Evolutionary conservation across 2,329 filamentous ascomycete species (phyloP).

Genomic region (Albifimbria verrucaria): DNA sequence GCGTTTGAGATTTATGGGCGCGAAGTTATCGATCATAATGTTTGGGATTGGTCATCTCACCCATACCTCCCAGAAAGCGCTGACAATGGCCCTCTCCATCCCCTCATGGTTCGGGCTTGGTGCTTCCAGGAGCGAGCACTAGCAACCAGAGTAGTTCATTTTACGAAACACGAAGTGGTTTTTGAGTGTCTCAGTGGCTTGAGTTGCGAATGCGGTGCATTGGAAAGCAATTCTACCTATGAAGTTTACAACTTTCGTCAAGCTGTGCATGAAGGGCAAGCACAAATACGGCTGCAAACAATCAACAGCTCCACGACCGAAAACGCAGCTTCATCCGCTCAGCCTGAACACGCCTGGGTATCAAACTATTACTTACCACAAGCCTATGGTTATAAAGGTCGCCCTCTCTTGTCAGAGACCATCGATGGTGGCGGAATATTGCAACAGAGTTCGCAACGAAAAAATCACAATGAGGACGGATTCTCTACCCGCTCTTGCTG

Average conservation of each 20-base stretch:
- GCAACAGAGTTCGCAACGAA: constrained; percentile 19
- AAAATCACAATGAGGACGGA: constrained; percentile 17
- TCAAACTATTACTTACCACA: neutral
- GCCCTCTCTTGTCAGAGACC: constrained; percentile 5
- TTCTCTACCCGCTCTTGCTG: constrained; percentile 19
- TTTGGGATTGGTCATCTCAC: constrained; percentile 12
- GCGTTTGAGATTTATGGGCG: constrained; percentile 15
- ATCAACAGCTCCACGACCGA: neutral
- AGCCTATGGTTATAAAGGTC: neutral
- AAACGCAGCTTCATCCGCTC: neutral
- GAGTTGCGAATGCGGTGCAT: constrained; percentile 20
- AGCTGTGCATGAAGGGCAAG: constrained; percentile 8
- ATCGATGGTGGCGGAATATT: constrained; percentile 19
- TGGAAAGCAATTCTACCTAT: constrained; percentile 13
- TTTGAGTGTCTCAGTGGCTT: constrained; percentile 19
- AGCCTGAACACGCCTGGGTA: neutral
- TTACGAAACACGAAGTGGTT: constrained; percentile 19
- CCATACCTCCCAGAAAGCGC: constrained; percentile 7
- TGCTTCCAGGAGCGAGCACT: constrained; percentile 26
- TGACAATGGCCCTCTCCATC: constrained; percentile 9
- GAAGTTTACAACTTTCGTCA: constrained; percentile 5
- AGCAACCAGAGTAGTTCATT: constrained; percentile 23
- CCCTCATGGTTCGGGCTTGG: constrained; percentile 22
- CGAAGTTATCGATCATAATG: constrained; percentile 4
- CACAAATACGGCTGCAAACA: constrained; percentile 1